Base-by-base conservation (phyloP, 1,284 basidiomycete species). In the Sanguinoderma infundibulare region DNA sequence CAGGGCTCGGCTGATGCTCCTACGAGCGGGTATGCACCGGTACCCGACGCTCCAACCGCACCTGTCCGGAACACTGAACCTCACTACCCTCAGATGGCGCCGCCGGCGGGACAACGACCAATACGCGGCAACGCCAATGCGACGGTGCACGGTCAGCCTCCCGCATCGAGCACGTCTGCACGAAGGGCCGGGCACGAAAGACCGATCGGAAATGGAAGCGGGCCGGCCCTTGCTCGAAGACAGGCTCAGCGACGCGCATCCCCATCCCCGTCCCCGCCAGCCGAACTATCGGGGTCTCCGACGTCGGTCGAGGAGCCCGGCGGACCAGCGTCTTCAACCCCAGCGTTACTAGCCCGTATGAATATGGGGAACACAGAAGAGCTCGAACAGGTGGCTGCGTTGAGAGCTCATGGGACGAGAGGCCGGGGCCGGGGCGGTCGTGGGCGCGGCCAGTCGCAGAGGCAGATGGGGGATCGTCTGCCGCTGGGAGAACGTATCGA, bases 11-110 rank as follows among this genome's bases (percentile, higher is more conserved):
- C 26, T 22, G 49, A 39, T 15, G 20, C 20, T 38, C 40, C 38
- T 35, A 24, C 44, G 17, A 38, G 44, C 57, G 60, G 59, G 65
- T 66, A 63, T 55, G 61, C 61, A 52, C 53, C 46, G 51, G 57
- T 46, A 38, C 17, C 26, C 28, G 58, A 34, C 32, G 50, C 34
- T 32, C 32, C 46, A 40, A 53, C 53, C 42, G 39, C 12, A 32
- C 28, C 28, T 24, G 20, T 35, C 36, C 50, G 22, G 42, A 54
- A 63, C 44, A 35, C 61, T 63, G 61, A 63, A 55, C 57, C 47
- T 24, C 61, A 30, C 44, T 46, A 47, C 52, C 36, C 59, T 26
- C 64, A 66, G 59, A 55, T 63, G 53, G 56, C 44, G 32, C 49
- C 32, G 15, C 24, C 49, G 12, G 32, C 35, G 3, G 30, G 20